These are phyloP conservation scores for Penicillium decumbens DNA, from an alignment of 2,329 filamentous ascomycete genomes.

Conservation along the genomic window DNA sequence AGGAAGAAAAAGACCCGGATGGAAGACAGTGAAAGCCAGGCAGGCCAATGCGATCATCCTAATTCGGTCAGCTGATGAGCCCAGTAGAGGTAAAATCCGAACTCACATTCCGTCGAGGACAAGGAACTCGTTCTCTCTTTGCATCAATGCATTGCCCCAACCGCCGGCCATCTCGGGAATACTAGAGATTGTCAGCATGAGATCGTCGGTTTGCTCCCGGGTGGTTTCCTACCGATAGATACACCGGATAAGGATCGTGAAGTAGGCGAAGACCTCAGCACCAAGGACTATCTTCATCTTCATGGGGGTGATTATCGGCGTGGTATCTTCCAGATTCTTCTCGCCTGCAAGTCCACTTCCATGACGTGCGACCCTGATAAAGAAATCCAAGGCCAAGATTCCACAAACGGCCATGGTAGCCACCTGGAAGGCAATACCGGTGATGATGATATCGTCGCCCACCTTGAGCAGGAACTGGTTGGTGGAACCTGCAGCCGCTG, in stretches of 20 bases:
- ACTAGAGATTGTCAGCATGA: slow-evolving; percentile 25
- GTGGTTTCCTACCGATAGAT: slow-evolving; percentile 38
- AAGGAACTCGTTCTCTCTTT: slow-evolving; percentile 46
- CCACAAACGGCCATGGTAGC: slow-evolving; percentile 44
- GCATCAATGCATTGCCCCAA: slow-evolving; percentile 47
- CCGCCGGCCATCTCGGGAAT: slow-evolving; percentile 50
- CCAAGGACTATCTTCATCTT: slow-evolving; percentile 27
- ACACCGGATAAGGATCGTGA: slow-evolving; percentile 41
- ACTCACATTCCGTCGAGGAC: slow-evolving; percentile 48
- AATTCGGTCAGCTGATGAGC: slow-evolving; percentile 2
- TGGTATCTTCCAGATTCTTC: slow-evolving; percentile 26
- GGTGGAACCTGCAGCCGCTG: slow-evolving; percentile 47
- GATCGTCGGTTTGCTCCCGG: neutral
- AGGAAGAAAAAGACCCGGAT: slow-evolving; percentile 46
- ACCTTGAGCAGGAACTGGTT: slow-evolving; percentile 39
- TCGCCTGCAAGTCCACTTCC: slow-evolving; percentile 26
- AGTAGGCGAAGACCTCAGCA: slow-evolving; percentile 35
- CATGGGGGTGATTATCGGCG: slow-evolving; percentile 12
- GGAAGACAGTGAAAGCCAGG: slow-evolving; percentile 41
- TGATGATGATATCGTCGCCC: slow-evolving; percentile 55
- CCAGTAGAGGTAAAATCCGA: neutral
- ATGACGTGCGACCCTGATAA: slow-evolving; percentile 35
- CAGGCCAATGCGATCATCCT: slow-evolving; percentile 46
- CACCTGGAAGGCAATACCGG: slow-evolving; percentile 56
- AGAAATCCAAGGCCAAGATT: slow-evolving; percentile 42